These are phyloP conservation scores for Heliocybe sulcata DNA, from an alignment of 1,284 basidiomycete genomes.

Conservation along the genomic window DNA sequence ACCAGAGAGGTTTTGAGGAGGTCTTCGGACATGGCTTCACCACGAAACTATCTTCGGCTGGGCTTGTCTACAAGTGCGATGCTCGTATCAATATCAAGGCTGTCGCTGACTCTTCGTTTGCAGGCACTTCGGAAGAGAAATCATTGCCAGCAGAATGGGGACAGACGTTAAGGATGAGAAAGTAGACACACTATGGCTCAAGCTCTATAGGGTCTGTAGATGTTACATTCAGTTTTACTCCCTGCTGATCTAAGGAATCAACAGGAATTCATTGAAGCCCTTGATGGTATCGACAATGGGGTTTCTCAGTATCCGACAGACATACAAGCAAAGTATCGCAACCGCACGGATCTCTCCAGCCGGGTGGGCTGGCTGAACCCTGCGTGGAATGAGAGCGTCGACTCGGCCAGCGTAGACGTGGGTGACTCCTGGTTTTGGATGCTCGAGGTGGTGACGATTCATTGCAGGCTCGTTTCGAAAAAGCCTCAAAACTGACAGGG, in stretches of 20 bases:
- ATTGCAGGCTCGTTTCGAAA: conserved; percentile 64
- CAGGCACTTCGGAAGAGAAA: conserved; percentile 90
- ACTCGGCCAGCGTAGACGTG: conserved; percentile 66
- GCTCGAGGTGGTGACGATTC: neutral
- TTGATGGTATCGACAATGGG: conserved; percentile 97
- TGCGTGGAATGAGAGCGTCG: conserved; percentile 79
- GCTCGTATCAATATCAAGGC: neutral
- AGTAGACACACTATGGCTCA: conserved; percentile 77
- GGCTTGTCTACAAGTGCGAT: conserved; percentile 87
- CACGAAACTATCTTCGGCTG: conserved; percentile 92
- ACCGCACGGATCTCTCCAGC: conserved; percentile 74
- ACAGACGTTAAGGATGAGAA: conserved; percentile 49
- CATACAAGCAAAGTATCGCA: conserved; percentile 63
- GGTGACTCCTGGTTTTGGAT: neutral
- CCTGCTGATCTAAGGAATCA: neutral
- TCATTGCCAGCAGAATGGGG: conserved; percentile 65
- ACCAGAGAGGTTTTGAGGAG: conserved; percentile 91
- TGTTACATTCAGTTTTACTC: conserved; percentile 1
- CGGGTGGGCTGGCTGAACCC: conserved; percentile 83
- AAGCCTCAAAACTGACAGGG: conserved; percentile 81
- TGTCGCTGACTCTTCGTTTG: conserved; percentile 3
- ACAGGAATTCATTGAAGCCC: conserved; percentile 88
- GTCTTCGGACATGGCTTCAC: conserved; percentile 81
- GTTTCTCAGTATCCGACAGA: conserved; percentile 68
- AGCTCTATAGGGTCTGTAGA: conserved; percentile 68